Percentiles rank a stretch among this genome's conserved stretches.
phyloP scores from a whole-genome alignment of 768 basidiomycete species.

The Tricholoma furcatifolium region DNA sequence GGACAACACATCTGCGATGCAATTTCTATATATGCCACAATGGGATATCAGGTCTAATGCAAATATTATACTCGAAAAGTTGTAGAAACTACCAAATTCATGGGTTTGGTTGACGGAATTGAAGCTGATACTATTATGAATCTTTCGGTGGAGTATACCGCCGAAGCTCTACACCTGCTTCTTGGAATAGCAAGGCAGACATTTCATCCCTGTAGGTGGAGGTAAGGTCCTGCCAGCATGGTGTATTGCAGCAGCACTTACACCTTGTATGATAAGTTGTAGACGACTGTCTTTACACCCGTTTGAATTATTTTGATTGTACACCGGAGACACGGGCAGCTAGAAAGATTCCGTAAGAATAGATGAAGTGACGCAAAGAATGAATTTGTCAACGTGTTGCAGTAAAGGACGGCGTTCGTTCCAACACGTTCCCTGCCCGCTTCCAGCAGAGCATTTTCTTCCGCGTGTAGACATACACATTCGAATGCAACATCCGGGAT shows the following conservation, averaged over 20 bases:
- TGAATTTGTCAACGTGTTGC: slow-evolving; percentile 79
- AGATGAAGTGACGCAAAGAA: neutral
- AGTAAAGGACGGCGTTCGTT: slow-evolving; percentile 82
- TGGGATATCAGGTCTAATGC: slow-evolving; percentile 63
- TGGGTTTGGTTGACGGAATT: neutral
- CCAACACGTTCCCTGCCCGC: slow-evolving; percentile 92
- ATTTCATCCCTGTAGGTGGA: slow-evolving; percentile 73
- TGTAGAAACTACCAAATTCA: neutral
- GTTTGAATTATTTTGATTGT: slow-evolving; percentile 97
- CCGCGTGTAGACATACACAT: slow-evolving; percentile 95
- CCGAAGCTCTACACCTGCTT: slow-evolving; percentile 81
- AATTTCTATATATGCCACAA: slow-evolving; percentile 50
- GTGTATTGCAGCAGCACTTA: slow-evolving; percentile 34
- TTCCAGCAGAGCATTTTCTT: slow-evolving; percentile 96
- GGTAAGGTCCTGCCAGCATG: slow-evolving; percentile 2
- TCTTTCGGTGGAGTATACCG: slow-evolving; percentile 50
- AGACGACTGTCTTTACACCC: slow-evolving; percentile 89
- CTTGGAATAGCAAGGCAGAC: slow-evolving; percentile 72
- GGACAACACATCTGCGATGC: slow-evolving; percentile 38
- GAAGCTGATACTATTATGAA: neutral
- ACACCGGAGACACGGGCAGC: slow-evolving; percentile 97
- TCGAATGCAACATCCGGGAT: slow-evolving; percentile 55
- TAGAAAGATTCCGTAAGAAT: slow-evolving; percentile 27
- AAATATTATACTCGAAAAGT: slow-evolving; percentile 28
- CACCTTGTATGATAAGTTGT: slow-evolving; percentile 96